phyloP scores from a whole-genome alignment of 2,329 filamentous ascomycete species.

The Nigrospora osmanthi region DNA sequence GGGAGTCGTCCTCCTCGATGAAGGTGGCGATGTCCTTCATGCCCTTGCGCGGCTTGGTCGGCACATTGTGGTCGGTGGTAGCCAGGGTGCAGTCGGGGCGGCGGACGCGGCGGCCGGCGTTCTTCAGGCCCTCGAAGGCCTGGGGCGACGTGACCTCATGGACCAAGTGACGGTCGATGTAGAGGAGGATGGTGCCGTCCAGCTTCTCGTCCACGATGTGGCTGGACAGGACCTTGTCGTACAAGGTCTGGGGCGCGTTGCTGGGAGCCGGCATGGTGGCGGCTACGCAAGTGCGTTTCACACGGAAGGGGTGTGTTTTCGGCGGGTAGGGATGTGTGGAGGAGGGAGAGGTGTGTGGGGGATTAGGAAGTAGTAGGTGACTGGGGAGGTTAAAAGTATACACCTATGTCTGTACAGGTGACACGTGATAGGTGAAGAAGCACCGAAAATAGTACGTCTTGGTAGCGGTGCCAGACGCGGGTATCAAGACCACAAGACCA shows the following conservation, averaged over 20 bases:
- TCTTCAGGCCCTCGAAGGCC: constrained; percentile 93
- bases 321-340: no score
- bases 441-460: no score
- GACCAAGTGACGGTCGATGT: constrained; percentile 94
- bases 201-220: constrained; percentile 94
- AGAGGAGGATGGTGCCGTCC: constrained; percentile 85
- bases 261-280: constrained; percentile 68
- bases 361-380: no score
- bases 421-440: no score
- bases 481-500: no score
- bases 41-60: constrained; percentile 81
- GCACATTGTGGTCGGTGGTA: constrained; percentile 96
- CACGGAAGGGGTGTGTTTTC: no score
- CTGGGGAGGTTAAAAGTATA: no score
- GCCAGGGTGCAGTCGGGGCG: constrained; percentile 94
- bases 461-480: no score
- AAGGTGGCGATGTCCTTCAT: constrained; percentile 93
- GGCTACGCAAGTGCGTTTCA: no score
- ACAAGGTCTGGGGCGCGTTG: constrained; percentile 72
- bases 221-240: constrained; percentile 94
- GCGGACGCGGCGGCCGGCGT: constrained; percentile 79
- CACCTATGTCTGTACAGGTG: no score
- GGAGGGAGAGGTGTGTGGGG: no score
- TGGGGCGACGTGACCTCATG: constrained; percentile 99
- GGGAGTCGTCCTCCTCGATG: constrained; percentile 89